Base-by-base conservation (phyloP, 1,284 basidiomycete species). In the Pascua guehoae region DNA sequence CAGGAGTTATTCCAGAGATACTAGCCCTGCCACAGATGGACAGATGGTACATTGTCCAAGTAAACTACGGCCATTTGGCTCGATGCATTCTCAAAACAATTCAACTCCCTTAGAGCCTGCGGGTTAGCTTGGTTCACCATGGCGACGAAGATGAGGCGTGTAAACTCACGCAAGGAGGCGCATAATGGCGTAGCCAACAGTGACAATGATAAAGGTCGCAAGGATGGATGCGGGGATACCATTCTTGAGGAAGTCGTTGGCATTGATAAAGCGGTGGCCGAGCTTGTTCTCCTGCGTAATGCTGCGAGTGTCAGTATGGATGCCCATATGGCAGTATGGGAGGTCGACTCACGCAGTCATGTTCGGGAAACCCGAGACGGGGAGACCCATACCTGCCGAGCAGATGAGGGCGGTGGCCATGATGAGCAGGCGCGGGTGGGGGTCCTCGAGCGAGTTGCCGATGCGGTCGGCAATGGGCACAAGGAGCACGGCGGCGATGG, bases 371-470 rank as follows among this genome's bases (percentile, higher is more conserved):
- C 95, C 95, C 58, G 89, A 93, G 40, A 98, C 93, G 4, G 94
- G 94, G 82, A 99, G 88, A 8, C 94, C 96, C 95, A 98, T 98
- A 1, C 95, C 96, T 4, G 91, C 84, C 15, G 91, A 94, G 68
- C 94, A 97, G 56, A 96, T 89, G 61, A 98, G 80, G 2, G 86
- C 91, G 10, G 93, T 98, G 48, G 79, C 84, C 79, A 96, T 94
- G 68, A 96, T 89, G 61, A 97, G 83, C 10, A 96, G 78, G 68
- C 91, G 86, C 58, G 84, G 81, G 64, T 88, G 88, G 41, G 81
- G 80, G 16, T 77, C 86, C 3, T 85, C 82, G 54, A 98, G 80
- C 47, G 84, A 88, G 37, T 82, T 80, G 5, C 92, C 96, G 15
- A 98, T 90, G 75, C 92, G 86, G 57, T 88, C 85, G 1, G 95